Evolutionary conservation across 1,139 yeast genomes (phyloP).

Genomic region (Taphrina flavorubra): DNA sequence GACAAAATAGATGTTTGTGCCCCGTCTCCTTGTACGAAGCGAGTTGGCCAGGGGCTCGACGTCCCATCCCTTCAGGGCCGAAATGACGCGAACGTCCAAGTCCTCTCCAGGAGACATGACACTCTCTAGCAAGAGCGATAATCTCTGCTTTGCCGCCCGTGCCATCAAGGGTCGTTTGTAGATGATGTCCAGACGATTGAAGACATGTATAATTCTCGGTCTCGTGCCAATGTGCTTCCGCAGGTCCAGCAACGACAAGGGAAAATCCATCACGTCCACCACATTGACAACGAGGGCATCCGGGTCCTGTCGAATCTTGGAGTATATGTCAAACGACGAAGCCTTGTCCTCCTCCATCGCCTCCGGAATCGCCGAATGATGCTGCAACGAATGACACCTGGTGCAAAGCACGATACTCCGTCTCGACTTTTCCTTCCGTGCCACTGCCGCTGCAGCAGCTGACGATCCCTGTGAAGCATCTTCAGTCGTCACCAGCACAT

Average conservation of each 20-base stretch:
- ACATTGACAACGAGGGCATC: slow-evolving; percentile 35
- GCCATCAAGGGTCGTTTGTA: slow-evolving; percentile 14
- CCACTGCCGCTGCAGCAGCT: no score
- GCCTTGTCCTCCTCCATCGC: slow-evolving; percentile 21
- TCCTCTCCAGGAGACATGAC: not conserved
- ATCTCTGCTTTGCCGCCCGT: not conserved
- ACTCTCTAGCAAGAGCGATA: slow-evolving; percentile 5
- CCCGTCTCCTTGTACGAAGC: slow-evolving; percentile 24
- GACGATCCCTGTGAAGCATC: no score
- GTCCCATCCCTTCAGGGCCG: slow-evolving; percentile 36
- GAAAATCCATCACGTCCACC: slow-evolving; percentile 35
- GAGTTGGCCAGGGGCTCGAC: slow-evolving; percentile 22
- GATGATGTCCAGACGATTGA: slow-evolving; percentile 34
- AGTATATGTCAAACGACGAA: slow-evolving; percentile 20
- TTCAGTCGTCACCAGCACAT: slow-evolving; percentile 1
- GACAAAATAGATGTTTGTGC: slow-evolving; percentile 31
- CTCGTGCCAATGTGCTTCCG: slow-evolving; percentile 33
- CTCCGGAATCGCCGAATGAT: slow-evolving; percentile 19
- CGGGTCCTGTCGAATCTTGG: slow-evolving; percentile 31
- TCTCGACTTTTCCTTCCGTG: not conserved
- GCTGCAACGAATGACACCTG: slow-evolving; percentile 32
- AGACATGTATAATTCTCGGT: slow-evolving; percentile 34
- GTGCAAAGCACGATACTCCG: slow-evolving; percentile 5
- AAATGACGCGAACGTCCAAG: slow-evolving; percentile 16
- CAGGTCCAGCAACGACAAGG: slow-evolving; percentile 26